Base-by-base conservation (phyloP, 2,329 filamentous ascomycete genomes). In the Venturia oleaginea region DNA sequence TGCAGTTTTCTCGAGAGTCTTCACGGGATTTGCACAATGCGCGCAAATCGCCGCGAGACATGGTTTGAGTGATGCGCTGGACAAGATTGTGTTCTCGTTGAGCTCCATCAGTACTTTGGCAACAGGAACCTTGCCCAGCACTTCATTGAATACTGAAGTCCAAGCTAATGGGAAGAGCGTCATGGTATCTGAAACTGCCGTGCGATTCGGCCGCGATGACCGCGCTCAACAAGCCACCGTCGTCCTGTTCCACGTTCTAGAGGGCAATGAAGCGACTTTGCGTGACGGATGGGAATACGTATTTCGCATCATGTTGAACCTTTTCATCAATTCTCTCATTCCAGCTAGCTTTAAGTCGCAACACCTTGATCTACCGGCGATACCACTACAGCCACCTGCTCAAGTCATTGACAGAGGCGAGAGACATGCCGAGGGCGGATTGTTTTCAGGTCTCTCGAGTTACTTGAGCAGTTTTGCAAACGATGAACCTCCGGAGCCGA, bases 391-490 rank as follows among this genome's bases (percentile, higher is more conserved):
- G 71, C 91, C 86, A 15, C 92, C 94, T 1, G 94, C 91, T 11
- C 92, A 97, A 72, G 85, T 97, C 60, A 92, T 99, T 68, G 94
- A 97, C 73, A 86, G 93, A 65, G 92, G 87, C 65, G 83, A 89
- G 51, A 89, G 91, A 68, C 81, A 87, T 40, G 85, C 82, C 65
- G 94, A 99, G 34, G 86, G 87, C 2, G 92, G 94, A 6, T 84
- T 99, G 61, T 92, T 99, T 73, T 96, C 92, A 4, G 92, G 93
- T 0, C 91, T 99, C 71, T 95, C 93, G 0, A 96, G 90, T 5
- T 99, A 97, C 71, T 92, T 99, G 38, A 96, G 92, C n/a, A 97
- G 93, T 74, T 97, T 99, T 74, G 94, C 95, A 51, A 95, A 94
- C 13, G 94, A 97, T 75, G 94, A 99, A 72, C 94, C 94, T 15